These are phyloP conservation scores for Nicotiana noctiflora DNA, from an alignment of 257 asterid species.

Conservation along the genomic window DNA sequence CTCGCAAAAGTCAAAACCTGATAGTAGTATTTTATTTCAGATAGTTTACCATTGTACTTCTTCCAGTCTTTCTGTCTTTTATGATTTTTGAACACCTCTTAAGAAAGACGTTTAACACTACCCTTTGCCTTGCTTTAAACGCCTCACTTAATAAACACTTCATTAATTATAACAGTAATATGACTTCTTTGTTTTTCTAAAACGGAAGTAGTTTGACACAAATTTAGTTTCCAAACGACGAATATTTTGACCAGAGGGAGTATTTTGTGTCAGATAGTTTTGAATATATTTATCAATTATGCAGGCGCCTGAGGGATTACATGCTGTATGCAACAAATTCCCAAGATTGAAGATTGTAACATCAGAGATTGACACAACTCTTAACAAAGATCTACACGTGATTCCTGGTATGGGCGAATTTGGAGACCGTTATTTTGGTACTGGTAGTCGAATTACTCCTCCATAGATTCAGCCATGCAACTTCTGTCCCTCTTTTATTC, in stretches of 20 bases:
- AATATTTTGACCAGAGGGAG: background rate
- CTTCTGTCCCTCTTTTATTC: background rate
- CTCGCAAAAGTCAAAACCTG: background rate
- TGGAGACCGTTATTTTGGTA: constrained; percentile 93
- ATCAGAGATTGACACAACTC: constrained; percentile 73
- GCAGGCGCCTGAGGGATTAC: constrained; percentile 97
- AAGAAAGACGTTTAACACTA: background rate
- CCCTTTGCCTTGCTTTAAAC: background rate
- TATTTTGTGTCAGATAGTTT: background rate
- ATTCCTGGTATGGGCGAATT: constrained; percentile 98
- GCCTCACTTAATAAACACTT: too few species aligned
- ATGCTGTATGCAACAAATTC: constrained; percentile 51
- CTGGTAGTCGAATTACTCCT: constrained; percentile 24
- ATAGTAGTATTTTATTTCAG: background rate
- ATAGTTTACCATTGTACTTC: background rate
- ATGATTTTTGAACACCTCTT: background rate
- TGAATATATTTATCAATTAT: background rate
- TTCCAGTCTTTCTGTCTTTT: background rate
- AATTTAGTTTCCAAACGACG: background rate
- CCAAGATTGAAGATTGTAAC: constrained; percentile 83
- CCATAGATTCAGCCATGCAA: background rate
- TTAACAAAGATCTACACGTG: constrained; percentile 64
- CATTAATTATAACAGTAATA: background rate
- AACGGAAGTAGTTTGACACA: background rate
- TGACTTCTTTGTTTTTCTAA: background rate